Evolutionary conservation across 2,329 filamentous ascomycete genomes (phyloP).

Genomic region (Botrytis tulipae): DNA sequence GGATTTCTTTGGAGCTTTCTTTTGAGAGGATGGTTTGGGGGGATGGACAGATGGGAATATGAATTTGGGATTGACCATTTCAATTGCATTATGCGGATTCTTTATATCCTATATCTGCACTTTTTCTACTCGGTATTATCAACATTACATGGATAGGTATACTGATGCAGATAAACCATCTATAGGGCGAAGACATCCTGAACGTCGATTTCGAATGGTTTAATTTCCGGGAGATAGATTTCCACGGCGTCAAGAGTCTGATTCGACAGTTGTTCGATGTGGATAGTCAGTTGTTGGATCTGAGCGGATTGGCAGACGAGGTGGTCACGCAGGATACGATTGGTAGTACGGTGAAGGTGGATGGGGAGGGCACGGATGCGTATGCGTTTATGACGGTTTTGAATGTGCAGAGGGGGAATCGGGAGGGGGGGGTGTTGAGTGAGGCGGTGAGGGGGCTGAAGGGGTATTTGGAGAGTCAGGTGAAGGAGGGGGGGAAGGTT

Average conservation of each 20-base stretch:
- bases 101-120: background rate
- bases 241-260: slow-evolving; percentile 89
- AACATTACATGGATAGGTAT: no score
- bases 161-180: background rate
- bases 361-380: slow-evolving; percentile 87
- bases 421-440: slow-evolving; percentile 60
- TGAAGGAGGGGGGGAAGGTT: slow-evolving; percentile 42
- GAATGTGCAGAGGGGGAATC: slow-evolving; percentile 71
- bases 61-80: background rate
- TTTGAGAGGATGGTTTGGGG: background rate
- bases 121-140: background rate
- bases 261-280: slow-evolving; percentile 89
- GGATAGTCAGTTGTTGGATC: slow-evolving; percentile 80
- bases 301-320: slow-evolving; percentile 81
- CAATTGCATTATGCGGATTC: background rate
- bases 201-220: slow-evolving; percentile 99
- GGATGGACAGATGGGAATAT: background rate
- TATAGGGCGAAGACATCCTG: slow-evolving; percentile 87
- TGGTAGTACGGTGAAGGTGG: slow-evolving; percentile 95
- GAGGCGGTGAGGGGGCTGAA: slow-evolving; percentile 68
- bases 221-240: slow-evolving; percentile 89
- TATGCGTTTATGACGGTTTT: slow-evolving; percentile 90
- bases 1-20: no score
- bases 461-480: slow-evolving; percentile 64
- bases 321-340: slow-evolving; percentile 84